These are phyloP conservation scores for Xylariales sp. DNA, from an alignment of 2,329 filamentous ascomycete genomes.

Conservation along the genomic window DNA sequence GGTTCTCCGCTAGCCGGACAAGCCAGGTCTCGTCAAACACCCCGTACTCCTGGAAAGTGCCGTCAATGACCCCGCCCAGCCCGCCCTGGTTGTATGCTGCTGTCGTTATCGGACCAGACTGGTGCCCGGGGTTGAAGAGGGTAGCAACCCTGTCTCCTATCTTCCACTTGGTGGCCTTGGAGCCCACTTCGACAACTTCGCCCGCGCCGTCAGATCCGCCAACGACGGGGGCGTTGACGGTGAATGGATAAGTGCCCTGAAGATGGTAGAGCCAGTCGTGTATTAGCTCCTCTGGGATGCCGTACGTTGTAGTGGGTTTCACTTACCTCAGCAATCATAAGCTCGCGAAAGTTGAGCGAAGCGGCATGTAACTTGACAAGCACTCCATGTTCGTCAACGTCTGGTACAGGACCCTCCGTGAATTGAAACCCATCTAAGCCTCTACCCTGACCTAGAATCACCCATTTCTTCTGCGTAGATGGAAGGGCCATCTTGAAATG, in stretches of 20 bases:
- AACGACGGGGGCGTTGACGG: slow-evolving; percentile 37
- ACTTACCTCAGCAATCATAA: slow-evolving; percentile 42
- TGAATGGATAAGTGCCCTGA: slow-evolving; percentile 44
- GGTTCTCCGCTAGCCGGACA: slow-evolving; percentile 54
- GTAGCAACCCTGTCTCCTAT: slow-evolving; percentile 52
- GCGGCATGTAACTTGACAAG: slow-evolving; percentile 59
- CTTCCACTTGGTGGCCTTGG: slow-evolving; percentile 42
- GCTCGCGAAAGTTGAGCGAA: slow-evolving; percentile 52
- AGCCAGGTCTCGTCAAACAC: slow-evolving; percentile 47
- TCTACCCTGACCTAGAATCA: slow-evolving; percentile 41
- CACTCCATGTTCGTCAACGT: slow-evolving; percentile 65
- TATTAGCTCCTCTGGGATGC: too few species aligned
- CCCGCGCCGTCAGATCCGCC: slow-evolving; percentile 51
- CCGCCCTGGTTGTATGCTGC: slow-evolving; percentile 40
- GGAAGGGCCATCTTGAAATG: too few species aligned
- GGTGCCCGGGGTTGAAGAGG: slow-evolving; percentile 56
- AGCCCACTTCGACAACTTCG: slow-evolving; percentile 46
- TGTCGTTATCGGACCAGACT: slow-evolving; percentile 37
- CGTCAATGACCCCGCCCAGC: slow-evolving; percentile 65
- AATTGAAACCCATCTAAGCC: slow-evolving; percentile 59
- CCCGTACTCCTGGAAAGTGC: slow-evolving; percentile 59
- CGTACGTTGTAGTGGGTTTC: too few species aligned
- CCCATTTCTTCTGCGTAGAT: slow-evolving; percentile 53
- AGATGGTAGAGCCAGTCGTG: too few species aligned
- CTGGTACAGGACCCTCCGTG: slow-evolving; percentile 49